Percentiles rank a stretch among this genome's conserved stretches.
Conservation (phyloP, 257 asterid genomes). For the Solanum infundibuliforme region DNA sequence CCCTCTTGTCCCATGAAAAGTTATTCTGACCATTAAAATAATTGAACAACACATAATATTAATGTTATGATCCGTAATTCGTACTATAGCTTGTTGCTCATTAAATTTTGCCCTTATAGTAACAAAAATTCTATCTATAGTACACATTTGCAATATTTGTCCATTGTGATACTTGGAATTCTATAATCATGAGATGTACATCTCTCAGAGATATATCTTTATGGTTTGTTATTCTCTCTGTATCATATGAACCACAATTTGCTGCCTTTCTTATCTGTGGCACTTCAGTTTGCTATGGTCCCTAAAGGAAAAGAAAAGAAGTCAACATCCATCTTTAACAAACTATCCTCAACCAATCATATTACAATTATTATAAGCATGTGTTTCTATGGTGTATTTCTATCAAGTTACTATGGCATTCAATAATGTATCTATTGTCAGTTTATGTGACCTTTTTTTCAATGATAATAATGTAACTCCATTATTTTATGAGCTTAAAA, state of each 20-base stretch:
- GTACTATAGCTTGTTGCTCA: neutral
- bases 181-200: neutral
- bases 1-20: neutral
- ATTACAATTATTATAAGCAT: neutral
- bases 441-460: neutral
- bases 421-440: neutral
- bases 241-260: neutral
- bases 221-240: neutral
- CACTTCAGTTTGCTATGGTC: slow-evolving; percentile 14
- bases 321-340: slow-evolving; percentile 24
- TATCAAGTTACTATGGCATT: neutral
- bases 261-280: neutral
- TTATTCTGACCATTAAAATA: neutral
- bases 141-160: neutral
- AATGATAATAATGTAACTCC: neutral
- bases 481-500: neutral
- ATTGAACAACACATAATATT: neutral
- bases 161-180: neutral
- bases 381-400: neutral
- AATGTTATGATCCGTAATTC: neutral
- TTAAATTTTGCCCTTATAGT: neutral
- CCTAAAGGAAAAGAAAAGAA: slow-evolving; percentile 1
- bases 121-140: neutral
- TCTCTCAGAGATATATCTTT: neutral
- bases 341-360: neutral